phyloP scores from a whole-genome alignment of 1,284 basidiomycete genomes.

The Cutaneotrichosporon dermatis region DNA sequence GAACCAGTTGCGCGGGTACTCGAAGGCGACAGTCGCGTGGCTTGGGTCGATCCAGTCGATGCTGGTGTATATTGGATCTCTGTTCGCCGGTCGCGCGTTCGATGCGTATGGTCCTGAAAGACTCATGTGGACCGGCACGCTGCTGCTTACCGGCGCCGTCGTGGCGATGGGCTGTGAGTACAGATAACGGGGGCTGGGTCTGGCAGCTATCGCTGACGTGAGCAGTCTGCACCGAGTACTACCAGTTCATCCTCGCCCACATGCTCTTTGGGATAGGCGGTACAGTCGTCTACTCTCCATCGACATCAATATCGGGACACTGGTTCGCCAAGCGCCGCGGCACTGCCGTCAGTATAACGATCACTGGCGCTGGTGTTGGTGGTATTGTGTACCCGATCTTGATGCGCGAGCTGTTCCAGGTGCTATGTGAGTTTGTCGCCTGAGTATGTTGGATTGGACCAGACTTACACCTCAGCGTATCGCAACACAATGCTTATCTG shows the following conservation, averaged over 20 bases:
- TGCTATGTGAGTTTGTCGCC: conserved; percentile 8
- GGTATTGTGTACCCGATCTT: conserved; percentile 33
- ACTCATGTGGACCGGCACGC: conserved; percentile 30
- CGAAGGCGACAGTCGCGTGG: conserved; percentile 41
- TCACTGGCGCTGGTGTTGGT: conserved; percentile 39
- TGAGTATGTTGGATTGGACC: no score
- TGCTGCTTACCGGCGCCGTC: conserved; percentile 31
- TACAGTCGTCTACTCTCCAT: conserved; percentile 38
- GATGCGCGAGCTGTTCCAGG: conserved; percentile 19
- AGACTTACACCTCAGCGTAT: conserved; percentile 13
- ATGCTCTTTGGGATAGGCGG: conserved; percentile 38
- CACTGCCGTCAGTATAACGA: conserved; percentile 42
- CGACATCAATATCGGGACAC: conserved; percentile 41
- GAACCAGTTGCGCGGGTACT: conserved; percentile 35
- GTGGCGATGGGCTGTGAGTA: conserved; percentile 40
- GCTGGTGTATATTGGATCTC: conserved; percentile 33
- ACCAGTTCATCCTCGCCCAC: conserved; percentile 44
- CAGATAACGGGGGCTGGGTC: no score
- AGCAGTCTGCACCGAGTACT: conserved; percentile 43
- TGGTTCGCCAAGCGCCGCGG: conserved; percentile 42
- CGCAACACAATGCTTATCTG: conserved; percentile 23
- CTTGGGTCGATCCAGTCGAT: conserved; percentile 36
- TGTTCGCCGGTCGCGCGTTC: conserved; percentile 40
- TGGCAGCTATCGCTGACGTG: no score
- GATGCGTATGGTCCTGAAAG: conserved; percentile 38